Evolutionary conservation across 257 asterid genomes (phyloP).

Genomic region (Plantago major): DNA sequence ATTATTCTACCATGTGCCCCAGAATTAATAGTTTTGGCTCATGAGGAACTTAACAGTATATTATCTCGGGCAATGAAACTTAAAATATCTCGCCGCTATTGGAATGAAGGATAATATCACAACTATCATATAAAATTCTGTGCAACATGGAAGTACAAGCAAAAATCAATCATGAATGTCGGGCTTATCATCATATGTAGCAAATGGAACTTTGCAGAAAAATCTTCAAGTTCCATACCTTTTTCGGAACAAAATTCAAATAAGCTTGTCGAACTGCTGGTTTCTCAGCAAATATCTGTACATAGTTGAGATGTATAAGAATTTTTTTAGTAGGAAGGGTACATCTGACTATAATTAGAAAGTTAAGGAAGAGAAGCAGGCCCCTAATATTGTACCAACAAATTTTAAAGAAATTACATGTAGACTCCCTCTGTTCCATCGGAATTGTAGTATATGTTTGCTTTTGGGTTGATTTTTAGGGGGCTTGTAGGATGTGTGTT

Average conservation of each 20-base stretch:
- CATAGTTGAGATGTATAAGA: slow-evolving; percentile 9
- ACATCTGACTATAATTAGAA: slow-evolving; percentile 12
- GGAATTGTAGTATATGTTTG: no score
- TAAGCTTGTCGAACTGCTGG: slow-evolving; percentile 98
- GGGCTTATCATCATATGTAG: neutral
- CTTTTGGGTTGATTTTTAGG: no score
- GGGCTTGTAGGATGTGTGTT: no score
- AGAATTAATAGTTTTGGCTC: slow-evolving; percentile 5
- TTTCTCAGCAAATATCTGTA: slow-evolving; percentile 96
- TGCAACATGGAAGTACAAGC: slow-evolving; percentile 15
- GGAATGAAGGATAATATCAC: slow-evolving; percentile 4
- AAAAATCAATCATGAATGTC: neutral
- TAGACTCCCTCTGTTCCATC: no score
- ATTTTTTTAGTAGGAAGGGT: slow-evolving; percentile 8
- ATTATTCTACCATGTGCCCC: slow-evolving; percentile 9
- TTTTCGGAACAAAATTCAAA: slow-evolving; percentile 75
- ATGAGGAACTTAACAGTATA: neutral
- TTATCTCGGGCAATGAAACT: slow-evolving; percentile 14
- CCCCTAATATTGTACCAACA: neutral
- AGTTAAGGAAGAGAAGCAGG: neutral
- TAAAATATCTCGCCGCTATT: slow-evolving; percentile 6
- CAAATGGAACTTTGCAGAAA: neutral
- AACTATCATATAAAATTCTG: slow-evolving; percentile 5
- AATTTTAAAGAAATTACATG: no score
- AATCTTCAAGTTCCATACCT: slow-evolving; percentile 42